Percentiles rank a stretch among this genome's conserved stretches.
These are phyloP conservation scores for Aurantiochytrium sp. DNA, from an alignment of 108 stramenopile species.

Conservation along the genomic window DNA sequence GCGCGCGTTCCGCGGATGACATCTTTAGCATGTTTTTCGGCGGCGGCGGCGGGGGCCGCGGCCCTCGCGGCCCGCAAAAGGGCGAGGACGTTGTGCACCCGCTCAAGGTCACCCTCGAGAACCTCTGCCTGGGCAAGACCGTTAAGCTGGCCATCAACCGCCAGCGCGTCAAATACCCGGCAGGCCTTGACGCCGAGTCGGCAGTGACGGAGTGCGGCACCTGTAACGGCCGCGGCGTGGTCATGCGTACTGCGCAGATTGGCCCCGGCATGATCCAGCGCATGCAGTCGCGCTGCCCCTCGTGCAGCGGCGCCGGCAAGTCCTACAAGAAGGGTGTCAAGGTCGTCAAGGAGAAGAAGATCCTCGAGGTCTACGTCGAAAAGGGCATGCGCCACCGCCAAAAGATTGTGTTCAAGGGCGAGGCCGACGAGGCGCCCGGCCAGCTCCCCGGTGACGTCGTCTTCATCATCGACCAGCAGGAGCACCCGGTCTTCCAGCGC, in stretches of 20 bases:
- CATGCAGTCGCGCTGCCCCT: conserved; percentile 70
- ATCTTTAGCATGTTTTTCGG: conserved; percentile 62
- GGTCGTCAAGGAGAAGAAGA: conserved; percentile 66
- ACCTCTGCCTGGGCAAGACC: conserved; percentile 92
- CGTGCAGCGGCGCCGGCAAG: conserved; percentile 64
- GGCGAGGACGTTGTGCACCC: conserved; percentile 45
- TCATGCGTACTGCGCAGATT: conserved; percentile 75
- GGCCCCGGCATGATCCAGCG: conserved; percentile 86
- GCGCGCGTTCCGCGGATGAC: conserved; percentile 53
- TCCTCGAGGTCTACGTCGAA: conserved; percentile 82
- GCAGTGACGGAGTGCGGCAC: conserved; percentile 56
- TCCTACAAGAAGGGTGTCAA: conserved; percentile 65
- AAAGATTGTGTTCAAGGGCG: conserved; percentile 79
- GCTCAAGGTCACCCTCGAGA: conserved; percentile 81
- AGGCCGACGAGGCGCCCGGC: conserved; percentile 88
- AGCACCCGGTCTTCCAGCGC: conserved; percentile 81
- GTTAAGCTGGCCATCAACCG: conserved; percentile 81
- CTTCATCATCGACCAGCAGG: conserved; percentile 91
- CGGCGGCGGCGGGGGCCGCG: conserved; percentile 29
- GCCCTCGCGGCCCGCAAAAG: conserved; percentile 49
- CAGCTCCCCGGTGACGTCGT: conserved; percentile 86
- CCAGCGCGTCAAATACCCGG: conserved; percentile 46
- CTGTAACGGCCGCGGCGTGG: conserved; percentile 79
- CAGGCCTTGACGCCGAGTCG: conserved; percentile 12
- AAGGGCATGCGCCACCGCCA: conserved; percentile 88